Evolutionary conservation across 331 rosid species (phyloP).

Genomic region (Malus hybrid): DNA sequence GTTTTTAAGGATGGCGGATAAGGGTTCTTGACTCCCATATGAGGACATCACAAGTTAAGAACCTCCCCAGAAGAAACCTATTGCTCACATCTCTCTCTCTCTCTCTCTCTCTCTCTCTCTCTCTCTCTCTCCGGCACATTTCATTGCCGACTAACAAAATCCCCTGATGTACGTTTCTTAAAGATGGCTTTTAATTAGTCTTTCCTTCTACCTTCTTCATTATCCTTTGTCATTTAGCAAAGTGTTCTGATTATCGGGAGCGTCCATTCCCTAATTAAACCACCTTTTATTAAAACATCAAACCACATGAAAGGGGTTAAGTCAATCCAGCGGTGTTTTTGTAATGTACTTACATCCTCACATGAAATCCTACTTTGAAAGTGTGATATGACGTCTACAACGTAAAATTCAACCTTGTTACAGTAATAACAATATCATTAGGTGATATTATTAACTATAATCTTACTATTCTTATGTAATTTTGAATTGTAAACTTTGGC

Average conservation of each 20-base stretch:
- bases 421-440: neutral
- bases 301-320: neutral
- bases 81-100: too few relatives aligned
- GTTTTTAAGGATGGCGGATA: too few relatives aligned
- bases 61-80: conserved; percentile 28
- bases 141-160: too few relatives aligned
- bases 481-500: neutral
- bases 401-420: neutral
- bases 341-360: neutral
- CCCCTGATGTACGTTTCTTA: too few relatives aligned
- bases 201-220: neutral
- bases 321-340: neutral
- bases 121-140: too few relatives aligned
- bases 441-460: neutral
- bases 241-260: neutral
- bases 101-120: too few relatives aligned
- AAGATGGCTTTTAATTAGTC: neutral
- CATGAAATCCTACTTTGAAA: neutral
- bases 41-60: conserved; percentile 6
- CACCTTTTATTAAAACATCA: neutral
- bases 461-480: neutral
- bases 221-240: neutral
- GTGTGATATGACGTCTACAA: neutral
- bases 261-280: neutral
- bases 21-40: neutral